These are phyloP conservation scores for Lichtheimia ramosa DNA, from an alignment of 371 early-diverging fungal genomes.

Conservation along the genomic window DNA sequence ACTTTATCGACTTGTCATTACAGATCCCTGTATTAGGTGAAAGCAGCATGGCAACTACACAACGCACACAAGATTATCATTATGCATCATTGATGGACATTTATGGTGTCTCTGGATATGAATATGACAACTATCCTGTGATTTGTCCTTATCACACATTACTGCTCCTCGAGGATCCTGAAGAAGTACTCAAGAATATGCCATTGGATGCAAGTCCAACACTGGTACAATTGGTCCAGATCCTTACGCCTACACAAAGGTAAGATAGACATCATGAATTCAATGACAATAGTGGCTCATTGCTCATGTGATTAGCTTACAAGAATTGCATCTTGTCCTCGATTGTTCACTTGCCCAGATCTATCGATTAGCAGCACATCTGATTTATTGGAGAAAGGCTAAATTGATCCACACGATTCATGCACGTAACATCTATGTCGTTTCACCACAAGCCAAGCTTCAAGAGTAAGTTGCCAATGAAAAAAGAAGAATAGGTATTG, in stretches of 20 bases:
- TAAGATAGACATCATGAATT: background rate
- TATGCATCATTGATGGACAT: conserved; percentile 41
- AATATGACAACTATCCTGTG: conserved; percentile 68
- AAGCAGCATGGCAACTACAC: conserved; percentile 4
- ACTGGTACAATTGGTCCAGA: conserved; percentile 80
- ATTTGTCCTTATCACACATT: conserved; percentile 87
- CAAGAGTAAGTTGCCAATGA: conserved; percentile 58
- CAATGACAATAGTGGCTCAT: background rate
- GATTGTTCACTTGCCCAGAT: conserved; percentile 91
- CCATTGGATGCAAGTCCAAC: conserved; percentile 86
- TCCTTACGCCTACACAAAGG: conserved; percentile 86
- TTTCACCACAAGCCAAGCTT: conserved; percentile 66
- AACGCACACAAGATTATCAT: conserved; percentile 18
- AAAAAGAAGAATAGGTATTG: background rate
- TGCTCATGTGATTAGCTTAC: conserved; percentile 48
- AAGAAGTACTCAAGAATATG: conserved; percentile 76
- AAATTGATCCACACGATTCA: conserved; percentile 83
- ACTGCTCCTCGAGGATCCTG: conserved; percentile 80
- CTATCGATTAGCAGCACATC: conserved; percentile 84
- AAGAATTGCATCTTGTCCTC: conserved; percentile 76
- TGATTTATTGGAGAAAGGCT: conserved; percentile 91
- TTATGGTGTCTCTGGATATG: conserved; percentile 56
- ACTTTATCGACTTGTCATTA: conserved; percentile 76
- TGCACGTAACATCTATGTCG: conserved; percentile 78
- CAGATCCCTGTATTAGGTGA: conserved; percentile 58